These are phyloP conservation scores for Blepharisma undulans DNA, from an alignment of 169 alveolate genomes.

Conservation along the genomic window DNA sequence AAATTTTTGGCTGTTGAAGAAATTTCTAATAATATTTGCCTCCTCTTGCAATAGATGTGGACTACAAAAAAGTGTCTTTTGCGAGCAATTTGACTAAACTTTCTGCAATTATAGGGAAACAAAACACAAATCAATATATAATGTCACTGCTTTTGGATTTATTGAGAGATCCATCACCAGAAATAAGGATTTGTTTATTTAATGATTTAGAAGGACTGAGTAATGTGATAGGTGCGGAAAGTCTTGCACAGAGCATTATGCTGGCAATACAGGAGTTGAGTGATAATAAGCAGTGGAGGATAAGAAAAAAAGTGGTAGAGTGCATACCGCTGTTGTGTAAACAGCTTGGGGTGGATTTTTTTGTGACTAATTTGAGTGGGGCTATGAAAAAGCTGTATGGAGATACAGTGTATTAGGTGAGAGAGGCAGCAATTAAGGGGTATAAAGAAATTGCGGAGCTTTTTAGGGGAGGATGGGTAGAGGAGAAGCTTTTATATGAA, in stretches of 20 bases:
- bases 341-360: constrained; percentile 59
- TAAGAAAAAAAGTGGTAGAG: constrained; percentile 74
- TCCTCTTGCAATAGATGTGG: constrained; percentile 60
- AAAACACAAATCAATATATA: constrained; percentile 69
- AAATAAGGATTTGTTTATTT: constrained; percentile 76
- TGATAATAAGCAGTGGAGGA: constrained; percentile 86
- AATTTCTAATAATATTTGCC: no score
- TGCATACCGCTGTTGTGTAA: constrained; percentile 76
- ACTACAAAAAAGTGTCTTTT: constrained; percentile 74
- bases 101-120: constrained; percentile 73
- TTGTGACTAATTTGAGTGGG: constrained; percentile 18
- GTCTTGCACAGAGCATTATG: constrained; percentile 68
- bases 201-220: constrained; percentile 71
- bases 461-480: neutral
- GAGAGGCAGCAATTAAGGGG: neutral
- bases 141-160: constrained; percentile 72
- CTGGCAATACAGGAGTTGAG: constrained; percentile 81
- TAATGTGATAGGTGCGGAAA: constrained; percentile 73
- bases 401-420: neutral
- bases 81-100: constrained; percentile 74
- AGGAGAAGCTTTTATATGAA: neutral
- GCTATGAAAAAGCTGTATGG: neutral
- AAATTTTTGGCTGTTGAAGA: constrained; percentile 62
- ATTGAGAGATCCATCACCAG: constrained; percentile 80
- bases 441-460: neutral